phyloP scores from a whole-genome alignment of 371 early-diverging fungal species.

The Batrachochytrium dendrobatidis region DNA sequence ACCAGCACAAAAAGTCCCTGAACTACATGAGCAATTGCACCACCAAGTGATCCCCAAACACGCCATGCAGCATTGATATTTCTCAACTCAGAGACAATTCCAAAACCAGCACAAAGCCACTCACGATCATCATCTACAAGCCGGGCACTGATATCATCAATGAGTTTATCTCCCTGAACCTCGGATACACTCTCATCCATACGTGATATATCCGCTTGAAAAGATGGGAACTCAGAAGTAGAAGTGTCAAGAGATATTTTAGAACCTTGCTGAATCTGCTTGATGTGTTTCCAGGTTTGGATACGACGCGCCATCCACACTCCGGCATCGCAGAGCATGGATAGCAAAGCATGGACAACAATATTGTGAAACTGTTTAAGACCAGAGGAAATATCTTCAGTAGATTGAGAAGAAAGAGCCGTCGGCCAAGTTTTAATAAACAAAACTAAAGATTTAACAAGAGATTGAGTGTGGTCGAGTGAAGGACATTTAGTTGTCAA shows the following conservation, averaged over 20 bases:
- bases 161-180: not conserved
- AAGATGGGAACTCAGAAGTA: no score
- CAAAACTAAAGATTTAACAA: slow-evolving; percentile 16
- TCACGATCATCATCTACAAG: not conserved
- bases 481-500: not conserved
- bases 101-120: not conserved
- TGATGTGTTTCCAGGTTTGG: slow-evolving; percentile 2
- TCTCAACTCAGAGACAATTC: not conserved
- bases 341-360: slow-evolving; percentile 9
- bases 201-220: not conserved
- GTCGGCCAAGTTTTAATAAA: slow-evolving; percentile 18
- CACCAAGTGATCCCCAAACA: slow-evolving; percentile 26
- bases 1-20: slow-evolving; percentile 8
- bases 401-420: not conserved
- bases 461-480: slow-evolving; percentile 16
- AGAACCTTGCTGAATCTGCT: slow-evolving; percentile 2
- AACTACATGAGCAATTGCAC: slow-evolving; percentile 18
- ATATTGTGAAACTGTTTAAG: slow-evolving; percentile 7
- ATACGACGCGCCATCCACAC: slow-evolving; percentile 11
- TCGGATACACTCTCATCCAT: not conserved
- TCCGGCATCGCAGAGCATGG: slow-evolving; percentile 5
- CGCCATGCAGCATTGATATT: slow-evolving; percentile 25
- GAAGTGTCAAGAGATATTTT: no score
- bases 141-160: slow-evolving; percentile 3
- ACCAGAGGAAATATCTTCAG: not conserved